Evolutionary conservation across 208 protist species (phyloP), one percentile per base, ranked within the genome.

Genomic region (Trichomonas vaginalis): DNA sequence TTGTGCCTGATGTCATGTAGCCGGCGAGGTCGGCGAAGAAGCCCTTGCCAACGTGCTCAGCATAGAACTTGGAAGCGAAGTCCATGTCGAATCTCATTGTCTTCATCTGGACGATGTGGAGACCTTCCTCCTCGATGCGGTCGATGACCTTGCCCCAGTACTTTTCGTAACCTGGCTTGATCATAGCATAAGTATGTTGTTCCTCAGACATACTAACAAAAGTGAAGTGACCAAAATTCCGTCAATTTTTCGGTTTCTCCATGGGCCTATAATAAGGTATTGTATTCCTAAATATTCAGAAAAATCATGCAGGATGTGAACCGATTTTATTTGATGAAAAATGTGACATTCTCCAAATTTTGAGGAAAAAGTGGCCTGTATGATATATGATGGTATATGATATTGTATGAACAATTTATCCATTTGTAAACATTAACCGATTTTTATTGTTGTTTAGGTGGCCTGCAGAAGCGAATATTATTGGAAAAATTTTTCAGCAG

Each of bases 1-100:
- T 95, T 95, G 88, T 51, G 42, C 88, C 88, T 23, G 88, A 95
- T 95, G 88, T 95, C 88, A 95, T 95, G 49, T 79, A 95, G 32
- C 47, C 49, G 27, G 47, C 21, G 15, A 95, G 49, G 21, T 95
- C 88, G 27, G 27, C 27, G 35, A 51, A 95, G 49, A 95, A 95
- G 8, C 35, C 12, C 47, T 95, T 95, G 4, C 88, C 88, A 40
- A 88, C 82, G 32, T 88, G 82, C 37, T 88, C 82, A 88, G 82
- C 82, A 23, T 88, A 88, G 82, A 88, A 88, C 37, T 88, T 88
- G 40, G 82, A n/a, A 23, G 82, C 82, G 40, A 88, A 88, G 17
- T 88, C 82, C 17, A 45, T 40, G 47, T 88, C 82, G 82, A 88
- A 88, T 42, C 47, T 88, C 82, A 88, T 88, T 88, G 82, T 88